A percentile compares a stretch with the other conserved stretches of the same genome.
phyloP scores from a whole-genome alignment of 495 filamentous ascomycete species.

The Penicillium lividum region DNA sequence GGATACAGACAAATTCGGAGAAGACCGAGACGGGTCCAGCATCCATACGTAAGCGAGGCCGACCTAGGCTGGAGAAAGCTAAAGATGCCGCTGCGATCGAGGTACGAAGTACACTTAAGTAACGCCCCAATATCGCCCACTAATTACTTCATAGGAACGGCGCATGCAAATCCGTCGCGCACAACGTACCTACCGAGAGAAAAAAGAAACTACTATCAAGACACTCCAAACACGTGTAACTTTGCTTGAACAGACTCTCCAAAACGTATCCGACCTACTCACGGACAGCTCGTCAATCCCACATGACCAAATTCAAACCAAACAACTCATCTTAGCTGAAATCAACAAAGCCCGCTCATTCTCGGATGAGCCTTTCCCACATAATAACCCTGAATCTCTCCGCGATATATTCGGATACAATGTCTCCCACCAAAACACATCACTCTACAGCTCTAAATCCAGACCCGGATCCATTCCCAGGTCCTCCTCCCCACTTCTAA shows the following conservation, averaged over 20 bases:
- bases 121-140: not conserved
- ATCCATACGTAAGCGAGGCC: conserved; percentile 28
- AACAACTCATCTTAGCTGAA: conserved; percentile 23
- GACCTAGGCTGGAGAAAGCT: conserved; percentile 23
- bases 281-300: not conserved
- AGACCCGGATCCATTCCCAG: not conserved
- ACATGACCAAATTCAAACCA: conserved; percentile 15
- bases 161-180: conserved; percentile 85
- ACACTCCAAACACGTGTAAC: conserved; percentile 69
- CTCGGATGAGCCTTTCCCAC: not conserved
- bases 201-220: conserved; percentile 80
- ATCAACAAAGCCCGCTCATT: conserved; percentile 10
- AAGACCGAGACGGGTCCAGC: conserved; percentile 19
- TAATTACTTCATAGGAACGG: conserved; percentile 40
- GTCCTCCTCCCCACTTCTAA: conserved; percentile 24
- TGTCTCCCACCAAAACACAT: conserved; percentile 4
- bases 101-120: conserved; percentile 10
- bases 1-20: conserved; percentile 9
- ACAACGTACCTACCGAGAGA: conserved; percentile 79
- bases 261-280: conserved; percentile 71
- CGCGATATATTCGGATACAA: conserved; percentile 25
- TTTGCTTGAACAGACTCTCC: conserved; percentile 64
- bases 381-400: not conserved
- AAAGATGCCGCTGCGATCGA: conserved; percentile 31
- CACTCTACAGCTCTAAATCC: not conserved